phyloP scores from a whole-genome alignment of 352 stramenopile genomes.

The Aphanomyces stellatus region DNA sequence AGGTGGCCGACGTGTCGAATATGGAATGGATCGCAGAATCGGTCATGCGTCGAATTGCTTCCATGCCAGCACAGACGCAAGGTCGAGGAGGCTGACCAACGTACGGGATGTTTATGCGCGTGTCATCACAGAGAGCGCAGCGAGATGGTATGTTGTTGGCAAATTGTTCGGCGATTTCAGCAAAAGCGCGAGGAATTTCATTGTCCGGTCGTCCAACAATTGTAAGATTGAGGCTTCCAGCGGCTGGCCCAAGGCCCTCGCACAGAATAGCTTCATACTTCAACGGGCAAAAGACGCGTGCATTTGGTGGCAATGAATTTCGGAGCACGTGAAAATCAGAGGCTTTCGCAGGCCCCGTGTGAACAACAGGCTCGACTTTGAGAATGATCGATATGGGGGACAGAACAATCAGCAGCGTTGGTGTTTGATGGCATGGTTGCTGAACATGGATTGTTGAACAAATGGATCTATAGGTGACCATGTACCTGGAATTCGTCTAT shows the following conservation, averaged over 20 bases:
- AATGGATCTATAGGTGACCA: background rate
- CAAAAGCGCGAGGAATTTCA: conserved; percentile 16
- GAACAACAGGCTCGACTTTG: conserved; percentile 16
- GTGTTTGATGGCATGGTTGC: conserved; percentile 20
- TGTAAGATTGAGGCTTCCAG: conserved; percentile 14
- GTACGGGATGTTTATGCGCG: conserved; percentile 4
- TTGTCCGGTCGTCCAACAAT: conserved; percentile 11
- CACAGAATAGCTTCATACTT: conserved; percentile 17
- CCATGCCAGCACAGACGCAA: conserved; percentile 19
- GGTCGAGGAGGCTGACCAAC: background rate
- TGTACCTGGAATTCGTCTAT: conserved; percentile 18
- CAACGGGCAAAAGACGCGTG: conserved; percentile 13
- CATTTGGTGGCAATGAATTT: conserved; percentile 11
- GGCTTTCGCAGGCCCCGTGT: conserved; percentile 2
- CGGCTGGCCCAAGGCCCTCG: conserved; percentile 9
- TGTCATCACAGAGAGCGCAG: conserved; percentile 13
- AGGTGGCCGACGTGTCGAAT: background rate
- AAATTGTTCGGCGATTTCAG: conserved; percentile 20
- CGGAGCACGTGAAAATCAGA: conserved; percentile 14
- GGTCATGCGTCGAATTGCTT: conserved; percentile 15
- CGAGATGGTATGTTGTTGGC: conserved; percentile 20
- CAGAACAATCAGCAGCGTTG: conserved; percentile 15
- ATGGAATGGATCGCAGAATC: conserved; percentile 9
- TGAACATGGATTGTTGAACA: background rate
- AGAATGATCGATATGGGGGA: conserved; percentile 20